These are phyloP conservation scores for Solanum chacoense DNA, from an alignment of 305 asterid species.

Conservation along the genomic window DNA sequence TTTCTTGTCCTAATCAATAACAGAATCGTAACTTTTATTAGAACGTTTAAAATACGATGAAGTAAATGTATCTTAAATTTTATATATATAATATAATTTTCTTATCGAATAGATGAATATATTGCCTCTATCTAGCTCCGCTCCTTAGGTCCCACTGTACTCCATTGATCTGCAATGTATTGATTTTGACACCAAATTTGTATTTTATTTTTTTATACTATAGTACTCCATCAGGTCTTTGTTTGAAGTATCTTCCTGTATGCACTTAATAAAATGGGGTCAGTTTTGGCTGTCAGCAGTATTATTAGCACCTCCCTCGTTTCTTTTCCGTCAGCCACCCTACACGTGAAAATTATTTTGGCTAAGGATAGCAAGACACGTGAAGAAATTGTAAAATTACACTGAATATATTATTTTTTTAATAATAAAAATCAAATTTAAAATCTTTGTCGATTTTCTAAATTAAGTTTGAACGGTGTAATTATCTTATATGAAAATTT, in stretches of 20 bases:
- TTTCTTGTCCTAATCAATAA: neutral
- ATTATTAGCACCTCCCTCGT: neutral
- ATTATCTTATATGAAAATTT: neutral
- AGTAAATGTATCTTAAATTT: too few relatives aligned
- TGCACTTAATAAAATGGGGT: neutral
- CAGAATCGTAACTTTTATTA: neutral
- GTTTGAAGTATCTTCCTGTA: neutral
- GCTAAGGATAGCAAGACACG: neutral
- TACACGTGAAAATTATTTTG: neutral
- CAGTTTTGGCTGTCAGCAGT: neutral
- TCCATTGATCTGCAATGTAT: neutral
- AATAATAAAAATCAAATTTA: neutral
- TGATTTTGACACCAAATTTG: neutral
- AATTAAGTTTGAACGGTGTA: neutral
- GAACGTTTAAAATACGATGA: neutral
- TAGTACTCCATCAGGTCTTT: neutral
- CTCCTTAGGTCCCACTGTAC: neutral
- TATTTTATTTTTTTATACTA: neutral
- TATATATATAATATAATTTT: too few relatives aligned
- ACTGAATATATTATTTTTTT: neutral
- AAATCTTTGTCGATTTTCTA: neutral
- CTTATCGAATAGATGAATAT: neutral
- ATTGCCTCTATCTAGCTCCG: neutral
- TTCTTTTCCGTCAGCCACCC: neutral
- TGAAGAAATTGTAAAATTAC: neutral